These are phyloP conservation scores for Hygrophoropsis aurantiaca DNA, from an alignment of 768 basidiomycete genomes.

Conservation along the genomic window DNA sequence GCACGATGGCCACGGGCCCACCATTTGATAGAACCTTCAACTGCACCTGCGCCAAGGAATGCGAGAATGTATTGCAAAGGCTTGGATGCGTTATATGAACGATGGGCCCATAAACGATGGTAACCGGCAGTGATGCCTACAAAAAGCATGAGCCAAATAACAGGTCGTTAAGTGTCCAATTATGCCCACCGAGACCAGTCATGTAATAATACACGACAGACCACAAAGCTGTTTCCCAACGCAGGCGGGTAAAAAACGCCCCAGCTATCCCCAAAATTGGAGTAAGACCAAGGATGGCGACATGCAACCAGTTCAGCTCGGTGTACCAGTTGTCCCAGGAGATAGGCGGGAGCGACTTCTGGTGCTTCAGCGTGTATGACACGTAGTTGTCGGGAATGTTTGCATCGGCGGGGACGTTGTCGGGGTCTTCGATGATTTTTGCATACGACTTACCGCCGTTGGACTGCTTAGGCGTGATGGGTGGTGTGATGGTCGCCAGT, in stretches of 20 bases:
- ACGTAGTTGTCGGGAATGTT: constrained; percentile 85
- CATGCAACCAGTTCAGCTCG: constrained; percentile 78
- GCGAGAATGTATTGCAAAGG: constrained; percentile 87
- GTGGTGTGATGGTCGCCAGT: constrained; percentile 10
- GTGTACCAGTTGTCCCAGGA: constrained; percentile 54
- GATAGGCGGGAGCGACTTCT: constrained; percentile 68
- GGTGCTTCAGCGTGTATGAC: constrained; percentile 65
- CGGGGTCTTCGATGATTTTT: constrained; percentile 26
- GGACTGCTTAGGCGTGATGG: constrained; percentile 7
- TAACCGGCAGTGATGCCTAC: constrained; percentile 89
- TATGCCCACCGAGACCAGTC: constrained; percentile 74
- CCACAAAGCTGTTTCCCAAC: constrained; percentile 75
- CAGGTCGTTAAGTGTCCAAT: constrained; percentile 16
- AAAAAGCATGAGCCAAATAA: constrained; percentile 25
- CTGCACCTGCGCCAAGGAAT: constrained; percentile 84
- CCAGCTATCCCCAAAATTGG: constrained; percentile 78
- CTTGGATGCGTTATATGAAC: constrained; percentile 88
- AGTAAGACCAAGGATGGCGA: constrained; percentile 68
- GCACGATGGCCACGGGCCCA: constrained; percentile 98
- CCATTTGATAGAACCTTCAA: constrained; percentile 98
- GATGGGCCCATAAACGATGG: constrained; percentile 96
- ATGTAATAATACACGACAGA: constrained; percentile 69
- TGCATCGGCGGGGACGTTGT: constrained; percentile 44
- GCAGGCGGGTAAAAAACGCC: constrained; percentile 59
- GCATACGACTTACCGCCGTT: background rate